Conservation (phyloP, 768 basidiomycete species). For the Leccinum ochraceum region DNA sequence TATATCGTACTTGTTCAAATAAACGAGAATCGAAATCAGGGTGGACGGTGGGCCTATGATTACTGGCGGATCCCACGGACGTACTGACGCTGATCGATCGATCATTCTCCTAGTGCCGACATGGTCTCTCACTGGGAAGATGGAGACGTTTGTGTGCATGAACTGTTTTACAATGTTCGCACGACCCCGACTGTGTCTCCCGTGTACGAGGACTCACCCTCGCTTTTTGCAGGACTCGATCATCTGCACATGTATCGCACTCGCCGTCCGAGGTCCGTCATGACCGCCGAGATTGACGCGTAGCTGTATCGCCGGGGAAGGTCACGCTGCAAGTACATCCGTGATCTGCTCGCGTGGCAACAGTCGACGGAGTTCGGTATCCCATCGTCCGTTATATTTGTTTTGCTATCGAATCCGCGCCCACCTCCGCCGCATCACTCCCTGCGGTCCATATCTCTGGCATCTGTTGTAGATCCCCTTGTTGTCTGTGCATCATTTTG, state of each 20-base stretch:
- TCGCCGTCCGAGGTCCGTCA: conserved; percentile 53
- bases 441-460: conserved; percentile 16
- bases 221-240: conserved; percentile 58
- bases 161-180: conserved; percentile 78
- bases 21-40: conserved; percentile 84
- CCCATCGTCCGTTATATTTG: conserved; percentile 21
- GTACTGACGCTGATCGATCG: conserved; percentile 3
- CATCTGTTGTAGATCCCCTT: conserved; percentile 25
- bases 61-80: conserved; percentile 4
- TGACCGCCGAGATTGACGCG: conserved; percentile 17
- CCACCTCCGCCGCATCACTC: conserved; percentile 10
- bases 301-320: conserved; percentile 27
- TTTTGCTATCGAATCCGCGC: conserved; percentile 20
- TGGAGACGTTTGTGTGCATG: conserved; percentile 72
- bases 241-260: conserved; percentile 65
- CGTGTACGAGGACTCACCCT: conserved; percentile 13
- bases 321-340: conserved; percentile 22
- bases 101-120: conserved; percentile 55
- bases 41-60: conserved; percentile 62
- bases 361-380: conserved; percentile 15
- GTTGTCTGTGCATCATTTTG: conserved; percentile 25
- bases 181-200: conserved; percentile 5
- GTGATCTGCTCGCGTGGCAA: conserved; percentile 15
- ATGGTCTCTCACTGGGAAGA: conserved; percentile 91
- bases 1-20: conserved; percentile 86